phyloP scores from a whole-genome alignment of 2,329 filamentous ascomycete species.

The Penicillium griseofulvum region DNA sequence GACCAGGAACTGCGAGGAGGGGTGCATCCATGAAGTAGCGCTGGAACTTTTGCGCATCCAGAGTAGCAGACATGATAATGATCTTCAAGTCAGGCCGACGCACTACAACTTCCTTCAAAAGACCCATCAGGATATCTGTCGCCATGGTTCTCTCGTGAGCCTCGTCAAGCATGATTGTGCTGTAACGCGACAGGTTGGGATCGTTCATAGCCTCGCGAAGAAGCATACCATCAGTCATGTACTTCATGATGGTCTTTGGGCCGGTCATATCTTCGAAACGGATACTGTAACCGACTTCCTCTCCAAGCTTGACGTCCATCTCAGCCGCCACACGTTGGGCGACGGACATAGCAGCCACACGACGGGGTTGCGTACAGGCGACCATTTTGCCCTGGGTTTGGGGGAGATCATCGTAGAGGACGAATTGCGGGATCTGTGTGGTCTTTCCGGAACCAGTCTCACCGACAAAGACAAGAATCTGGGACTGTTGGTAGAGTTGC shows the following conservation, averaged over 20 bases:
- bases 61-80: slow-evolving; percentile 97
- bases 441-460: slow-evolving; percentile 99
- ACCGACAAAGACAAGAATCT: slow-evolving; percentile 97
- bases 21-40: slow-evolving; percentile 95
- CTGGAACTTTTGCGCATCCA: slow-evolving; percentile 98
- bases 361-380: slow-evolving; percentile 93
- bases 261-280: slow-evolving; percentile 96
- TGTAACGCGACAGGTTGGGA: slow-evolving; percentile 85
- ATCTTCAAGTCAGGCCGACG: slow-evolving; percentile 90
- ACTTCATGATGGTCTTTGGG: slow-evolving; percentile 88
- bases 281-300: slow-evolving; percentile 98
- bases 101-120: slow-evolving; percentile 83
- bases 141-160: slow-evolving; percentile 96
- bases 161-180: slow-evolving; percentile 97
- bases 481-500: slow-evolving; percentile 83
- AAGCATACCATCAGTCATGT: slow-evolving; percentile 99
- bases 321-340: slow-evolving; percentile 97
- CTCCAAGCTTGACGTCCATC: slow-evolving; percentile 86
- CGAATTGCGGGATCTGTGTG: slow-evolving; percentile 97
- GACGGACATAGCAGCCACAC: slow-evolving; percentile 98
- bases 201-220: slow-evolving; percentile 96
- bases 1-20: slow-evolving; percentile 86
- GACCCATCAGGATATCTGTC: slow-evolving; percentile 95
- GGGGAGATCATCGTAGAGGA: slow-evolving; percentile 93
- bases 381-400: slow-evolving; percentile 84